These are phyloP conservation scores for Alternaria dauci DNA, from an alignment of 2,329 filamentous ascomycete genomes.

Conservation along the genomic window DNA sequence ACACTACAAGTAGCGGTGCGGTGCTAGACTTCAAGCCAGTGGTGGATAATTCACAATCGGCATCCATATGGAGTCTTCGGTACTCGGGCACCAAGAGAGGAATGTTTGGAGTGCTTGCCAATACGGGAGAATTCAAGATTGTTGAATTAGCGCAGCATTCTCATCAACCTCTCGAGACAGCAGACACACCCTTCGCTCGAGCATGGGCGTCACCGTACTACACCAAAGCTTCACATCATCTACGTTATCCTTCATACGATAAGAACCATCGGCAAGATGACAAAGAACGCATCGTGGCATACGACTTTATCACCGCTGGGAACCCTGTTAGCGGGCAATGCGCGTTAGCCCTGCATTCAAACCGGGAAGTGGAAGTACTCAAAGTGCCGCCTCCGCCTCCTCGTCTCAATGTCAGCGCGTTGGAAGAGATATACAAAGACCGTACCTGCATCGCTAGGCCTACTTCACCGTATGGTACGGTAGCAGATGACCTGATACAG, in stretches of 20 bases:
- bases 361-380: constrained; percentile 60
- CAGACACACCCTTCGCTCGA: constrained; percentile 32
- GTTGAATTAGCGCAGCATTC: constrained; percentile 64
- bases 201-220: constrained; percentile 56
- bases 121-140: constrained; percentile 66
- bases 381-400: constrained; percentile 57
- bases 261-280: constrained; percentile 55
- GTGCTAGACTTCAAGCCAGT: constrained; percentile 67
- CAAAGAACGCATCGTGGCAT: constrained; percentile 63
- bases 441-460: constrained; percentile 43
- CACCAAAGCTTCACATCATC: constrained; percentile 53
- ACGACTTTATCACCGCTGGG: constrained; percentile 65
- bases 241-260: constrained; percentile 58
- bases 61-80: constrained; percentile 68
- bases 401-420: constrained; percentile 53
- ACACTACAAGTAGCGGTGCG: constrained; percentile 64
- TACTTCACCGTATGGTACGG: constrained; percentile 36
- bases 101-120: constrained; percentile 66
- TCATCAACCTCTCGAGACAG: constrained; percentile 37
- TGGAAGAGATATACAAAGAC: constrained; percentile 54
- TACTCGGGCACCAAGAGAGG: constrained; percentile 67
- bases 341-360: constrained; percentile 62
- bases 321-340: constrained; percentile 58
- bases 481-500: constrained; percentile 47
- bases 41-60: constrained; percentile 58